Conservation (phyloP, 2,329 filamentous ascomycete species). For the Ascochyta rabiei region DNA sequence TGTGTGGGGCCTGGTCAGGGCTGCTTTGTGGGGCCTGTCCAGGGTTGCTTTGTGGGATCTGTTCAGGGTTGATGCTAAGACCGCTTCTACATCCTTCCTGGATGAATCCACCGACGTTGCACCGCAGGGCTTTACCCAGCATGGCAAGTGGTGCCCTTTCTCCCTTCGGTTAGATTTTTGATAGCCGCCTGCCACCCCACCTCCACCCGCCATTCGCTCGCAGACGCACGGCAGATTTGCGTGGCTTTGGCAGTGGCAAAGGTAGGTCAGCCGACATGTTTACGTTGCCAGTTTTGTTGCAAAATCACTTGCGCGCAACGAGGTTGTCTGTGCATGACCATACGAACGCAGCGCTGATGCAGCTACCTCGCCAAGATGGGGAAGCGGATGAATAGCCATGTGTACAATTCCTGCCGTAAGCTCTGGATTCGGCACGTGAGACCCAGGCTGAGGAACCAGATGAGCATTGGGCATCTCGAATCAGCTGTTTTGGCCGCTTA, state of each 20-base stretch:
- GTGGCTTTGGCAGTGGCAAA: constrained; percentile 8
- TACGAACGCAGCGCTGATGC: constrained; percentile 1
- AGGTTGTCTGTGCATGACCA: not conserved
- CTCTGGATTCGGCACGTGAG: not conserved
- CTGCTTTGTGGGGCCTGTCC: not conserved
- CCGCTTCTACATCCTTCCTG: not conserved
- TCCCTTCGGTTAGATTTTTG: constrained; percentile 2
- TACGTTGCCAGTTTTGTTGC: not conserved
- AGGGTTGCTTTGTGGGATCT: too few relatives aligned
- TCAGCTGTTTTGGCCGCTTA: not conserved
- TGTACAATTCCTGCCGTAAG: not conserved
- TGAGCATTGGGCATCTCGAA: not conserved
- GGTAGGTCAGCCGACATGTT: constrained; percentile 7
- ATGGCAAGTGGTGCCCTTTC: constrained; percentile 15
- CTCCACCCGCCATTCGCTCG: constrained; percentile 2
- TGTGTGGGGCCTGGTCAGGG: not conserved
- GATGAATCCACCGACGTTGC: constrained; percentile 9
- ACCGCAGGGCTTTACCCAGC: constrained; percentile 5
- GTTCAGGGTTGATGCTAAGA: not conserved
- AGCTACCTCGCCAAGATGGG: constrained; percentile 15
- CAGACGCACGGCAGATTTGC: constrained; percentile 3
- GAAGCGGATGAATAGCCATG: constrained; percentile 13
- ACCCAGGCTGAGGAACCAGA: not conserved
- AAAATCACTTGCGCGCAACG: not conserved
- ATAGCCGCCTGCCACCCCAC: not conserved